Conservation (phyloP, 768 basidiomycete genomes). For the Lactarius indigo region DNA sequence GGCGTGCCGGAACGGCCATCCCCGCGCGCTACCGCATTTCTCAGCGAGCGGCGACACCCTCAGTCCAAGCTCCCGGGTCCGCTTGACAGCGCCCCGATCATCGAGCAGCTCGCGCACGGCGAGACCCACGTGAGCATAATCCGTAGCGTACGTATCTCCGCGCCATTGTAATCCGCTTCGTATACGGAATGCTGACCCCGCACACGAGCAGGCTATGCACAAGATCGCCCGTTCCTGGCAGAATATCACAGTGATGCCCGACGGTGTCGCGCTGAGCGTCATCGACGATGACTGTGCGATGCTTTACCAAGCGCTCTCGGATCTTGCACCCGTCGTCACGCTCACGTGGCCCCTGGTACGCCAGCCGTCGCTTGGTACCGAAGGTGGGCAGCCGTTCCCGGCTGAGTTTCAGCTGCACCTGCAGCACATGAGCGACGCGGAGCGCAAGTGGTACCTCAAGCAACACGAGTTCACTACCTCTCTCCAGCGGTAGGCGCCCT, state of each 20-base stretch:
- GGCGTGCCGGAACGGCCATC: not conserved
- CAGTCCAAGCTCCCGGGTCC: constrained; percentile 6
- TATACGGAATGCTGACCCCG: not conserved
- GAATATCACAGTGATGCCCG: constrained; percentile 14
- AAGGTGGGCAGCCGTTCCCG: constrained; percentile 11
- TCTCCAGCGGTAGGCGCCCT: constrained; percentile 11
- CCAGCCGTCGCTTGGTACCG: constrained; percentile 14
- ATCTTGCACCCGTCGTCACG: constrained; percentile 9
- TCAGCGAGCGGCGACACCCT: not conserved
- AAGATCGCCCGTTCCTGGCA: constrained; percentile 12
- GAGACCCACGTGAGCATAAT: constrained; percentile 9
- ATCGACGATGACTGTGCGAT: constrained; percentile 9
- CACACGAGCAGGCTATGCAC: not conserved
- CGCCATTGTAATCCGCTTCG: not conserved
- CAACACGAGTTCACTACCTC: constrained; percentile 23
- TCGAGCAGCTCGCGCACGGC: not conserved
- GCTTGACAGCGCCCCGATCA: constrained; percentile 8
- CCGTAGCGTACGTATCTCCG: constrained; percentile 1
- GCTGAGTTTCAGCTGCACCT: constrained; percentile 1
- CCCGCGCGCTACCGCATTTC: not conserved
- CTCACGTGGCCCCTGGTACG: constrained; percentile 14
- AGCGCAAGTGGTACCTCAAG: constrained; percentile 20
- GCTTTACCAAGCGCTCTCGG: not conserved
- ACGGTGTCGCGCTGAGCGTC: not conserved
- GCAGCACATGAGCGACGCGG: constrained; percentile 8